Evolutionary conservation across 192 early-diverging fungal genomes (phyloP), one percentile per base, ranked within the genome.

Genomic region (Backusella westeae): DNA sequence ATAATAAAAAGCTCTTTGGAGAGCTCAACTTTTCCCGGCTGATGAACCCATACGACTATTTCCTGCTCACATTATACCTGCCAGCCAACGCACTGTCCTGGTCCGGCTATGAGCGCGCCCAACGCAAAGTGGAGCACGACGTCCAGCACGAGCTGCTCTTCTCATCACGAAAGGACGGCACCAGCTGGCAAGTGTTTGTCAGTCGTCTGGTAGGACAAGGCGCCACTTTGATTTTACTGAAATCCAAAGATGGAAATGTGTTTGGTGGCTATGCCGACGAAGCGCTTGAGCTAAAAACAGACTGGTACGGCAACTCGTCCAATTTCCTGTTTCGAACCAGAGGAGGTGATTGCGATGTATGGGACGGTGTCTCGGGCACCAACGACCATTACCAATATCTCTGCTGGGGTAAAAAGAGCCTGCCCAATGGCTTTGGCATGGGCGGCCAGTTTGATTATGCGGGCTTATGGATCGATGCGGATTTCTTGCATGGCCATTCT

Each of bases 371-470:
- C 3, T 82, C 77, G 4, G 81, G 88, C 17, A 83, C 83, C 59
- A 94, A 94, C 80, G 73, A 82, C 56, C 86, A 94, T 77, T 94
- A 87, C 72, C 92, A 93, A 69, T 94, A 94, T 75, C 72, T 94
- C 34, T 91, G 92, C 74, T 92, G 86, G 63, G 92, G 89, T 0
- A 91, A 86, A 34, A 89, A 94, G 82, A 92, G 88, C 7, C 77
- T 94, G 63, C 88, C 91, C 0, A 94, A 94, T 78, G 93, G 89
- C 0, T 79, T 93, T 35, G 93, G 91, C 3, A 87, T 92, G 76
- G 93, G 93, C 35, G 93, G 93, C 9, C 93, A 94, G 71, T 74
- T 93, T 69, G 89, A 87, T 5, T 91, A 93, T 76, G 90, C 86
- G 80, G 92, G 91, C 3, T 66, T 94, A 35, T 94, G 92, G 92